These are phyloP conservation scores for Jaapia argillacea DNA, from an alignment of 768 basidiomycete genomes.

Conservation along the genomic window DNA sequence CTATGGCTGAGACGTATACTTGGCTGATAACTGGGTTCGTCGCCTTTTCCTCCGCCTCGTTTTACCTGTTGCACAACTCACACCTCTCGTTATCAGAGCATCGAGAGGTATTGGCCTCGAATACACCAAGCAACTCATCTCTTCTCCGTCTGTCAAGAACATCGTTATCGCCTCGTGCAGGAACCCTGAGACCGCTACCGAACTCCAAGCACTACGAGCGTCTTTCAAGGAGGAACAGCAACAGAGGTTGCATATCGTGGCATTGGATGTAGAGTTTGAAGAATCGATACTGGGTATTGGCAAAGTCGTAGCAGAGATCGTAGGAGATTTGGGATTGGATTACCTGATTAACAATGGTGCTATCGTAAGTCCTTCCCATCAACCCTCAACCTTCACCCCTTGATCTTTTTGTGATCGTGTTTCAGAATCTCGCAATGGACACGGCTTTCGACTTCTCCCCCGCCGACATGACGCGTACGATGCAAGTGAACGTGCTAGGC, in stretches of 20 bases:
- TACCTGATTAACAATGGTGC: constrained; percentile 31
- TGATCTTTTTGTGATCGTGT: no score
- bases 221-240: constrained; percentile 14
- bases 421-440: constrained; percentile 15
- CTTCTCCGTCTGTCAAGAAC: constrained; percentile 12
- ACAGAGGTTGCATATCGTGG: constrained; percentile 24
- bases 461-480: constrained; percentile 12
- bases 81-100: constrained; percentile 8
- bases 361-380: constrained; percentile 15
- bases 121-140: constrained; percentile 14
- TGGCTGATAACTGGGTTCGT: constrained; percentile 17
- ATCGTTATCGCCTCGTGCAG: constrained; percentile 22
- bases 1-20: constrained; percentile 2
- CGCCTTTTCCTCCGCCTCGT: background rate
- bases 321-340: constrained; percentile 22
- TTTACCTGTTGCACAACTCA: background rate
- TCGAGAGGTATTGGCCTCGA: constrained; percentile 22
- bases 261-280: constrained; percentile 19
- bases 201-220: constrained; percentile 12
- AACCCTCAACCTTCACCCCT: background rate
- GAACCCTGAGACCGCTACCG: constrained; percentile 13
- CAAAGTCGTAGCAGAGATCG: constrained; percentile 12
- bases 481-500: constrained; percentile 24
- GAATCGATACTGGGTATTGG: constrained; percentile 17
- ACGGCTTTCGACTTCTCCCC: constrained; percentile 16